Evolutionary conservation across 139 green algal species (phyloP).

Genomic region (Chlamydomonas asymmetrica): DNA sequence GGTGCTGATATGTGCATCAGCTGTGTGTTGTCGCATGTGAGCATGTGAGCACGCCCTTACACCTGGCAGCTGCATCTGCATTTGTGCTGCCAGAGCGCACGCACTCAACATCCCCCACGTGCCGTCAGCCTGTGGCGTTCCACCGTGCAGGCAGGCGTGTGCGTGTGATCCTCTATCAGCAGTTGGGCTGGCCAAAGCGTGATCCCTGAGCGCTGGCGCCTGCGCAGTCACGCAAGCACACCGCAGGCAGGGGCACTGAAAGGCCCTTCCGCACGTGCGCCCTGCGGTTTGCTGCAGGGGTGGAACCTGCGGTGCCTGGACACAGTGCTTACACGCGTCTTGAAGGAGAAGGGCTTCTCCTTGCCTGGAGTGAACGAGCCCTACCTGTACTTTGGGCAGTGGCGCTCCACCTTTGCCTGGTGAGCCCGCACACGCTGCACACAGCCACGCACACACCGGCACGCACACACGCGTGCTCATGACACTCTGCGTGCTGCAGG

Average conservation of each 20-base stretch:
- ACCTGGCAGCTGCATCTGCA: too few species aligned
- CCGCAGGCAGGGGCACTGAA: too few species aligned
- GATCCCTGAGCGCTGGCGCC: not conserved
- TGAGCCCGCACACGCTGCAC: too few species aligned
- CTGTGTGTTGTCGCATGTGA: too few species aligned
- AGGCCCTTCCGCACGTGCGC: not conserved
- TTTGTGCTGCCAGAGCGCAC: too few species aligned
- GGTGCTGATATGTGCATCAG: too few species aligned
- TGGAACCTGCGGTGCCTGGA: slow-evolving; percentile 78
- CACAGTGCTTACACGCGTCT: slow-evolving; percentile 67
- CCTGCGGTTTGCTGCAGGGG: slow-evolving; percentile 26
- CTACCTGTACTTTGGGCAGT: slow-evolving; percentile 91
- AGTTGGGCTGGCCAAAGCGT: not conserved
- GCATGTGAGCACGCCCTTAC: too few species aligned
- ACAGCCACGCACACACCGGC: too few species aligned
- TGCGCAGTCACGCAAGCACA: not conserved
- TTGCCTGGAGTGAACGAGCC: slow-evolving; percentile 83
- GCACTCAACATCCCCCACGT: not conserved
- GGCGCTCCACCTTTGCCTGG: slow-evolving; percentile 80
- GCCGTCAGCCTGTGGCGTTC: not conserved
- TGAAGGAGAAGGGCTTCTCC: slow-evolving; percentile 45
- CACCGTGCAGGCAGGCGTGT: not conserved
- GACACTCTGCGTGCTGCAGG: too few species aligned
- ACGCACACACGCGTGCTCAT: too few species aligned
- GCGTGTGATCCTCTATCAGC: not conserved